Conservation (phyloP, 371 early-diverging fungal species). For the Rhizomucor miehei region DNA sequence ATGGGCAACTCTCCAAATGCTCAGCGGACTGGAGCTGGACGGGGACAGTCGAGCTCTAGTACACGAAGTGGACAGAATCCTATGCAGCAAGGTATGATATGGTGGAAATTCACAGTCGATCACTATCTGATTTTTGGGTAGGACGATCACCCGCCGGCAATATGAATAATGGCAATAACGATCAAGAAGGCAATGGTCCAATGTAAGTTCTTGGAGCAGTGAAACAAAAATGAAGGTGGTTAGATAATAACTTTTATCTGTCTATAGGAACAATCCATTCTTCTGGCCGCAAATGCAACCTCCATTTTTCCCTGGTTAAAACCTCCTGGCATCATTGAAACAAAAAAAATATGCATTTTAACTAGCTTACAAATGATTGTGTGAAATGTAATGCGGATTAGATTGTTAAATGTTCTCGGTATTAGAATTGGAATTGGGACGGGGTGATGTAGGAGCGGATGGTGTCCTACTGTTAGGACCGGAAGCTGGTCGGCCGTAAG, state of each 20-base stretch:
- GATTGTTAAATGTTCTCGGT: neutral
- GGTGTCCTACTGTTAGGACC: neutral
- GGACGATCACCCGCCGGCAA: neutral
- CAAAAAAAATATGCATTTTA: neutral
- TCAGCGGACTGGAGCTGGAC: neutral
- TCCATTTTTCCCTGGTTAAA: conserved; percentile 8
- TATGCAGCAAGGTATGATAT: too few species aligned
- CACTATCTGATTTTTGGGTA: too few species aligned
- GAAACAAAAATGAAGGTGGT: neutral
- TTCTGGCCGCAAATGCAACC: conserved; percentile 18
- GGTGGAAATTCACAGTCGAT: too few species aligned
- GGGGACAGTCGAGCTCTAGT: neutral
- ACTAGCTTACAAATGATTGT: neutral
- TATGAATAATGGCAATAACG: conserved; percentile 3
- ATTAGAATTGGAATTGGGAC: neutral
- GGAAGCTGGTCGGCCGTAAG: conserved; percentile 3
- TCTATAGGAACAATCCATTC: conserved; percentile 8
- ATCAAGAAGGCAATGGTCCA: conserved; percentile 2
- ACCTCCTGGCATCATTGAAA: neutral
- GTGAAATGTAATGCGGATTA: neutral
- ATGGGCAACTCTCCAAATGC: conserved; percentile 12
- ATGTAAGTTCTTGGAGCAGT: conserved; percentile 7
- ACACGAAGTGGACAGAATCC: conserved; percentile 2
- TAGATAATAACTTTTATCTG: neutral
- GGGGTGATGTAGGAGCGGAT: conserved; percentile 4